phyloP scores from a whole-genome alignment of 2,329 filamentous ascomycete species.

The Trichophyton simii region DNA sequence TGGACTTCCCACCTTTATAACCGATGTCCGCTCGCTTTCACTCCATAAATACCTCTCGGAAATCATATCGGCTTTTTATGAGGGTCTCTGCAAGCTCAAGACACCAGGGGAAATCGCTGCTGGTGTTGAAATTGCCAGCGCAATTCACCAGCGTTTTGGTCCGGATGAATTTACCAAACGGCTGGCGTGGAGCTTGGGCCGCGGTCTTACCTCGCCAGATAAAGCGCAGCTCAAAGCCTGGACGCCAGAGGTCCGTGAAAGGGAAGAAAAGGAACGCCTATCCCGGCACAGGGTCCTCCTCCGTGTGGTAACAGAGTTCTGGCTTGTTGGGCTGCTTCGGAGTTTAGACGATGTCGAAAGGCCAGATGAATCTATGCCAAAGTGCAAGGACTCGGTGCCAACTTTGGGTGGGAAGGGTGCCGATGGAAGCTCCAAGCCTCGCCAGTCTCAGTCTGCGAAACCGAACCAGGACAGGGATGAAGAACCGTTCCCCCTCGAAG shows the following conservation, averaged over 20 bases:
- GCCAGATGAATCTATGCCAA: conserved; percentile 47
- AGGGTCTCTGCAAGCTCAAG: conserved; percentile 85
- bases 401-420: conserved; percentile 32
- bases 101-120: conserved; percentile 82
- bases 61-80: conserved; percentile 89
- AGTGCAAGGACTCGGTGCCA: conserved; percentile 41
- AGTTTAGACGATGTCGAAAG: conserved; percentile 60
- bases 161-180: conserved; percentile 81
- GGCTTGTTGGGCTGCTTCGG: conserved; percentile 78
- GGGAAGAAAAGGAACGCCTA: conserved; percentile 89
- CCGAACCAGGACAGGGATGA: conserved; percentile 53
- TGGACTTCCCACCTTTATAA: conserved; percentile 68
- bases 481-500: conserved; percentile 90
- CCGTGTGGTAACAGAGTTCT: conserved; percentile 85
- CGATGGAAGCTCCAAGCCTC: conserved; percentile 49
- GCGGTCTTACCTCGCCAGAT: conserved; percentile 82
- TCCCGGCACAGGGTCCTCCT: conserved; percentile 73
- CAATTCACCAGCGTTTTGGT: conserved; percentile 90
- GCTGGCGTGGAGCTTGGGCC: conserved; percentile 82
- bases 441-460: conserved; percentile 44
- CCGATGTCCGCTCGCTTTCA: conserved; percentile 81
- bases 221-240: conserved; percentile 70
- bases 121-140: conserved; percentile 83
- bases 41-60: conserved; percentile 95
- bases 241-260: conserved; percentile 69